Conservation (phyloP, 2,329 filamentous ascomycete genomes). For the Phyllosticta capitalensis region DNA sequence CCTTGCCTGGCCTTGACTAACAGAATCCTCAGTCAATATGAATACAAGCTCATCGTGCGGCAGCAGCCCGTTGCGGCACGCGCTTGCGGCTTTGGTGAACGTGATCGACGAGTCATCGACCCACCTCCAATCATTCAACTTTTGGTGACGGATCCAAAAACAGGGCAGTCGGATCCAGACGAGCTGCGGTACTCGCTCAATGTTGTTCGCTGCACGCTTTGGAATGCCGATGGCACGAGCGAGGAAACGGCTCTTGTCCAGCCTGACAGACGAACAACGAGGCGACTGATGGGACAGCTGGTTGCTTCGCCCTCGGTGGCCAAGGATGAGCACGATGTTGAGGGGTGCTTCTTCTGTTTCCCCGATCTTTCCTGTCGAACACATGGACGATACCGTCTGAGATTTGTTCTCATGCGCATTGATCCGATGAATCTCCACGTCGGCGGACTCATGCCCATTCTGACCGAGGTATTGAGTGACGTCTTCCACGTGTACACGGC, state of each 20-base stretch:
- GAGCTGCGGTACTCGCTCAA: conserved; percentile 57
- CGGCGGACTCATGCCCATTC: conserved; percentile 40
- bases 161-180: conserved; percentile 39
- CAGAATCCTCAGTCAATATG: conserved; percentile 15
- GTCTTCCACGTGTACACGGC: conserved; percentile 74
- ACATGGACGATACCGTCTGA: conserved; percentile 64
- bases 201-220: conserved; percentile 68
- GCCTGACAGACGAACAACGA: conserved; percentile 60
- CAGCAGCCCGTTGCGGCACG: conserved; percentile 71
- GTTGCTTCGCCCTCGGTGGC: conserved; percentile 70
- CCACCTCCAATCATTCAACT: conserved; percentile 76
- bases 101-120: conserved; percentile 72
- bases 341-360: conserved; percentile 81
- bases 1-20: background rate
- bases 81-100: conserved; percentile 74
- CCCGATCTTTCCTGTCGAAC: conserved; percentile 73
- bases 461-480: conserved; percentile 52
- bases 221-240: conserved; percentile 55
- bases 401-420: conserved; percentile 64
- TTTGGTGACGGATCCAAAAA: conserved; percentile 49
- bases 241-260: conserved; percentile 62
- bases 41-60: conserved; percentile 51
- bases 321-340: conserved; percentile 59
- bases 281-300: conserved; percentile 69
- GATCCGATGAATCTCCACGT: conserved; percentile 50